Conservation (phyloP, 2,329 filamentous ascomycete species). For the Emmonsiellopsis sp. region DNA sequence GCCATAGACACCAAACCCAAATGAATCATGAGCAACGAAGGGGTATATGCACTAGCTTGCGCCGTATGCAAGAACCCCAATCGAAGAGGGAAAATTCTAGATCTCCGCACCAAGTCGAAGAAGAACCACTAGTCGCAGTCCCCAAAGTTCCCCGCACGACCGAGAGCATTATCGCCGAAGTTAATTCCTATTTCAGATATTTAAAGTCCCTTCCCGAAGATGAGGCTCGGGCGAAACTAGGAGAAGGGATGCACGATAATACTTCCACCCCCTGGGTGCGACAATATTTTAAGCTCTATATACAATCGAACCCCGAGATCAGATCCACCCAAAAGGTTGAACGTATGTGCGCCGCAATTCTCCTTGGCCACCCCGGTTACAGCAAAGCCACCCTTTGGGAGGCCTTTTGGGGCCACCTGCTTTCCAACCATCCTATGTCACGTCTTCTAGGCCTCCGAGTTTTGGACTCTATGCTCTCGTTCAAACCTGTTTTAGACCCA, state of each 20-base stretch:
- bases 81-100: not conserved
- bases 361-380: slow-evolving; percentile 32
- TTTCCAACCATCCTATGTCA: slow-evolving; percentile 26
- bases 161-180: not conserved
- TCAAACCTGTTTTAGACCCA: slow-evolving; percentile 10
- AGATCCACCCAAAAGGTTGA: slow-evolving; percentile 24
- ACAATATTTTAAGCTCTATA: slow-evolving; percentile 28
- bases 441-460: slow-evolving; percentile 26
- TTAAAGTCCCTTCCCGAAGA: slow-evolving; percentile 24
- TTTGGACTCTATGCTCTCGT: slow-evolving; percentile 28
- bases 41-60: slow-evolving; percentile 6
- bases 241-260: slow-evolving; percentile 26
- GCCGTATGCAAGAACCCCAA: slow-evolving; percentile 6
- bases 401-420: slow-evolving; percentile 26
- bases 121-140: not conserved
- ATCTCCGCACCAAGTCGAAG: not conserved
- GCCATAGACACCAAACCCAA: slow-evolving; percentile 11
- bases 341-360: slow-evolving; percentile 29
- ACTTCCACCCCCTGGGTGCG: slow-evolving; percentile 35
- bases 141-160: not conserved
- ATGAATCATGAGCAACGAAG: slow-evolving; percentile 17
- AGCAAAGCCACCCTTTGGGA: slow-evolving; percentile 23
- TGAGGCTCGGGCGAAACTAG: slow-evolving; percentile 26
- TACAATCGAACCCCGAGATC: slow-evolving; percentile 19
- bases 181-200: slow-evolving; percentile 17